Evolutionary conservation across 1,284 basidiomycete genomes (phyloP).

Genomic region (Austroboletus novae-zelandiae): DNA sequence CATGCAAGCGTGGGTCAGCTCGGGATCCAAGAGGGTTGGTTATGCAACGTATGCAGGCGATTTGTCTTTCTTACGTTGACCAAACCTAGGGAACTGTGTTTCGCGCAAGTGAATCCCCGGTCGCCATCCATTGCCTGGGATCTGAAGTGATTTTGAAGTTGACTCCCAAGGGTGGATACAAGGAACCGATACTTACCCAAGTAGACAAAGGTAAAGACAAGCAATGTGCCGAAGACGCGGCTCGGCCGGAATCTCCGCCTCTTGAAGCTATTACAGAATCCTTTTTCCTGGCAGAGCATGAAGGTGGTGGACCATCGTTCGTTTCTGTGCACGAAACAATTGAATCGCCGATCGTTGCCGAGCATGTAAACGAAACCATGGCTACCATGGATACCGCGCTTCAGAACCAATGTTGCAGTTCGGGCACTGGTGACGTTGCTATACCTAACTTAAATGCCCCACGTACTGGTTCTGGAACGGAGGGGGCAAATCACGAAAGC

Average conservation of each 20-base stretch:
- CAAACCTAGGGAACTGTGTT: conserved; percentile 22
- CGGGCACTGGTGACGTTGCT: background rate
- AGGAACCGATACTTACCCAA: background rate
- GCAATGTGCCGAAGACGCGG: conserved; percentile 4
- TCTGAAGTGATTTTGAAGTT: conserved; percentile 22
- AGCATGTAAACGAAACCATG: background rate
- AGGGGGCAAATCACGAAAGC: conserved; percentile 2
- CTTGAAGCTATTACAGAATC: background rate
- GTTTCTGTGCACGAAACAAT: background rate
- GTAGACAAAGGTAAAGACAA: conserved; percentile 16
- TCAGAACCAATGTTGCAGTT: background rate
- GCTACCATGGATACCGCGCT: conserved; percentile 4
- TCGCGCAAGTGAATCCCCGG: conserved; percentile 19
- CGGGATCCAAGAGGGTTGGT: conserved; percentile 37
- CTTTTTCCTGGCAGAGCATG: background rate
- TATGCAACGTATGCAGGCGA: background rate
- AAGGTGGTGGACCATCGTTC: background rate
- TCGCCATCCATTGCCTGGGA: conserved; percentile 26
- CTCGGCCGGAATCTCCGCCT: conserved; percentile 5
- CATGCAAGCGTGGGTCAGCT: conserved; percentile 33
- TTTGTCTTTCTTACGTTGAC: conserved; percentile 4
- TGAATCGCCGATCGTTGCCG: conserved; percentile 1
- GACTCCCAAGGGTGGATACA: conserved; percentile 27
- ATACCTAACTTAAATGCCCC: background rate
- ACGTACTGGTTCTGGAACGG: background rate